Evolutionary conservation across 768 basidiomycete species (phyloP).

Genomic region (Russula sp.): DNA sequence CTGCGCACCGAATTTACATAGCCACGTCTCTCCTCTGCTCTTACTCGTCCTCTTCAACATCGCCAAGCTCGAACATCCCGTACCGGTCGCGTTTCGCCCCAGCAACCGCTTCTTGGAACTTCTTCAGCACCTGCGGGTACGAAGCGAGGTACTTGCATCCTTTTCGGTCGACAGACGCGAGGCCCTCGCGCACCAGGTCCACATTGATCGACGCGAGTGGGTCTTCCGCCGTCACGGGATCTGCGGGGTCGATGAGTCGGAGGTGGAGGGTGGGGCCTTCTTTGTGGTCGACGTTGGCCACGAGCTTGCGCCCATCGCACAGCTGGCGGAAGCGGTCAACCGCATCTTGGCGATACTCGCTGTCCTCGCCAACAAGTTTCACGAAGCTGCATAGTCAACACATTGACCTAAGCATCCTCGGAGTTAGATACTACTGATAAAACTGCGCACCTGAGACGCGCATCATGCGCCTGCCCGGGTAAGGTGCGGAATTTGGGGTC

Average conservation of each 20-base stretch:
- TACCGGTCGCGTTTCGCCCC: slow-evolving; percentile 68
- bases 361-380: slow-evolving; percentile 70
- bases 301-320: slow-evolving; percentile 90
- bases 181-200: slow-evolving; percentile 82
- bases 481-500: slow-evolving; percentile 86
- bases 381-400: slow-evolving; percentile 56
- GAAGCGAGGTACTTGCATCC: slow-evolving; percentile 63
- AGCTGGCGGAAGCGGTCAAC: slow-evolving; percentile 78
- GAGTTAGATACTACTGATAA: not conserved
- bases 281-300: slow-evolving; percentile 89
- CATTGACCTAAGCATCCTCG: too few relatives aligned
- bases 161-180: slow-evolving; percentile 75
- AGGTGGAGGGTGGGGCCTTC: slow-evolving; percentile 79
- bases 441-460: slow-evolving; percentile 67
- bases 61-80: slow-evolving; percentile 91
- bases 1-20: not conserved
- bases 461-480: slow-evolving; percentile 91
- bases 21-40: not conserved
- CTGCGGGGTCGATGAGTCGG: slow-evolving; percentile 84
- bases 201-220: slow-evolving; percentile 80
- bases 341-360: slow-evolving; percentile 84
- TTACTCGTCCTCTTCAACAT: slow-evolving; percentile 77
- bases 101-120: slow-evolving; percentile 52
- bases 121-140: slow-evolving; percentile 63
- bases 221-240: slow-evolving; percentile 61